Percentiles rank a stretch among this genome's conserved stretches.
Conservation (phyloP, 345 rosid genomes). For the Excoecaria cochinchinensis region DNA sequence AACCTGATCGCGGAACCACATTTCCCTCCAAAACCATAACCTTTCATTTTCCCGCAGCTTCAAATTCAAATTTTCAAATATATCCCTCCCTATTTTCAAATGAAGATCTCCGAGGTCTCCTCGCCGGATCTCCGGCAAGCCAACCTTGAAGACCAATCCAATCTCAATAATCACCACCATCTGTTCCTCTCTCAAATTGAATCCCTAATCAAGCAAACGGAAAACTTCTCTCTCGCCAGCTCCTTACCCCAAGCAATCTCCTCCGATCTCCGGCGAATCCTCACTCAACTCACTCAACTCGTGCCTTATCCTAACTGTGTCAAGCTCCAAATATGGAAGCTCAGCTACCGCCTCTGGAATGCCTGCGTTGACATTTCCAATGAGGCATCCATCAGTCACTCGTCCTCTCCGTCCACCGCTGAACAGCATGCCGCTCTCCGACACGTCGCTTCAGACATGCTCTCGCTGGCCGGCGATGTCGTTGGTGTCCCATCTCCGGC, state of each 20-base stretch:
- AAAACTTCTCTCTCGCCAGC: constrained; percentile 33
- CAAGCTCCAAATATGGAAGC: constrained; percentile 82
- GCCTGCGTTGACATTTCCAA: constrained; percentile 89
- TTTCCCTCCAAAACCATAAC: constrained; percentile 8
- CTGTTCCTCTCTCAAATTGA: constrained; percentile 63
- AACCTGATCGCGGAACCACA: not conserved
- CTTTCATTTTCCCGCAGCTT: too few relatives aligned
- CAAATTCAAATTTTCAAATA: constrained; percentile 16
- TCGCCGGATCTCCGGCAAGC: constrained; percentile 51
- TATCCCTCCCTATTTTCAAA: constrained; percentile 21
- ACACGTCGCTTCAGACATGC: constrained; percentile 85
- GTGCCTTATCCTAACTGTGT: constrained; percentile 61
- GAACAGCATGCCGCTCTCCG: constrained; percentile 50
- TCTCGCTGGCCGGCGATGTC: constrained; percentile 57
- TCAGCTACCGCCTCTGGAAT: constrained; percentile 93
- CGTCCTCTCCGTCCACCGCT: constrained; percentile 18
- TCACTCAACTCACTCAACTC: constrained; percentile 54
- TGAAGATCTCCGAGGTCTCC: constrained; percentile 84
- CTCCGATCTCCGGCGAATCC: constrained; percentile 49
- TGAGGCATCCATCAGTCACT: constrained; percentile 40
- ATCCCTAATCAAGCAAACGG: constrained; percentile 56
- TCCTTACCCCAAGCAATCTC: constrained; percentile 47
- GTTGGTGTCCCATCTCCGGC: constrained; percentile 73
- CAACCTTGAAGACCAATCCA: not conserved
- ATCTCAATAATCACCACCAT: constrained; percentile 25